phyloP scores from a whole-genome alignment of 2,329 filamentous ascomycete species.

The Ramularia collo-cygni region DNA sequence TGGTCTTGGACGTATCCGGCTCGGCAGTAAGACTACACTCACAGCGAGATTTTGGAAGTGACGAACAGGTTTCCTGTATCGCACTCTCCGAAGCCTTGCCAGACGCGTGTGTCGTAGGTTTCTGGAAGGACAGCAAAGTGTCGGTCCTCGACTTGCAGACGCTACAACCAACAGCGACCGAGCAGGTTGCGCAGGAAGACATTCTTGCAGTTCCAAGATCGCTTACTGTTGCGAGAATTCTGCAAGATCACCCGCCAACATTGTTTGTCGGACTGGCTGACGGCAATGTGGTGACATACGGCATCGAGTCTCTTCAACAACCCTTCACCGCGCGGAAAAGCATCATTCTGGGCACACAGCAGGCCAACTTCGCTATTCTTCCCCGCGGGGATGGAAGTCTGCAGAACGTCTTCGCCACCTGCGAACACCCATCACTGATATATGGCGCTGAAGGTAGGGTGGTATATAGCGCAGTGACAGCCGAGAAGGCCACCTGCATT shows the following conservation, averaged over 20 bases:
- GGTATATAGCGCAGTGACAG: constrained; percentile 88
- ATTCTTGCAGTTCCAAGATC: constrained; percentile 76
- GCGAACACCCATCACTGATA: constrained; percentile 88
- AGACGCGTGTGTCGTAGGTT: constrained; percentile 70
- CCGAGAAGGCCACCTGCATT: constrained; percentile 74
- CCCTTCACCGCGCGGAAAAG: constrained; percentile 67
- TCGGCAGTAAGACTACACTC: constrained; percentile 52
- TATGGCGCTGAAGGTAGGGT: constrained; percentile 83
- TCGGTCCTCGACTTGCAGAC: constrained; percentile 64
- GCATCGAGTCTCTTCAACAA: constrained; percentile 56
- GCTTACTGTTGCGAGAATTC: constrained; percentile 69
- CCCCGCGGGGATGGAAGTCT: constrained; percentile 56
- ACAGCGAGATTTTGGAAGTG: constrained; percentile 54
- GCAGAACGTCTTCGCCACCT: constrained; percentile 83
- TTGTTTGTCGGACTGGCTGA: constrained; percentile 89
- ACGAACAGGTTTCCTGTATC: constrained; percentile 79
- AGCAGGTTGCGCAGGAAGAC: constrained; percentile 50
- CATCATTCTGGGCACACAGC: constrained; percentile 76
- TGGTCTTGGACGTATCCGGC: constrained; percentile 57
- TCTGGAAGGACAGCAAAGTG: constrained; percentile 77
- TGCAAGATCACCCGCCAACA: constrained; percentile 61
- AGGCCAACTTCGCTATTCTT: constrained; percentile 72
- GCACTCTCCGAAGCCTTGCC: constrained; percentile 60
- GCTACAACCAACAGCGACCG: constrained; percentile 59
- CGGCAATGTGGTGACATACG: constrained; percentile 80